phyloP scores from a whole-genome alignment of 768 basidiomycete genomes.

The Hysterangium stoloniferum region DNA sequence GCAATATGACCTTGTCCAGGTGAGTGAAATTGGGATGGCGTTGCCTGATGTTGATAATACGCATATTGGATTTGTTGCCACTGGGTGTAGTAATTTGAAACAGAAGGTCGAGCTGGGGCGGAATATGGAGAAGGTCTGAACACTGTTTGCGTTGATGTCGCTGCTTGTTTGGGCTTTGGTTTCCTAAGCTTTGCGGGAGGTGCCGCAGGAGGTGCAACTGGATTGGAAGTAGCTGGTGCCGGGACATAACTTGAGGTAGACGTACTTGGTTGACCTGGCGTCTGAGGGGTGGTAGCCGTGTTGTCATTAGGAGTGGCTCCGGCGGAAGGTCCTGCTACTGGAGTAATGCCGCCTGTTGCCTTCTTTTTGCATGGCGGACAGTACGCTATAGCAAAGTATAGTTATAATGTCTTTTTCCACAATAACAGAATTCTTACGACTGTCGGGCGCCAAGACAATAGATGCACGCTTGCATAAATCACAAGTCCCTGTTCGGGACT shows the following conservation, averaged over 20 bases:
- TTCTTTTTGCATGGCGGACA: conserved; percentile 10
- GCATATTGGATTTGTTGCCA: neutral
- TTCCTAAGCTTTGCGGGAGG: neutral
- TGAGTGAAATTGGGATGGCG: no score
- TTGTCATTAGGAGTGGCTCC: neutral
- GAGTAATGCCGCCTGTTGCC: neutral
- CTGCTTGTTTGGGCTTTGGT: neutral
- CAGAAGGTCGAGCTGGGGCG: neutral
- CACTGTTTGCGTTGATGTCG: neutral
- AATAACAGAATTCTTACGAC: neutral
- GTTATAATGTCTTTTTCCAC: neutral
- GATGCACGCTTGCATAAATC: conserved; percentile 6
- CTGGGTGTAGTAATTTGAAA: conserved; percentile 5
- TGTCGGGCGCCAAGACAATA: conserved; percentile 7
- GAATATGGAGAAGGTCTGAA: neutral
- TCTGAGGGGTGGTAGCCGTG: neutral
- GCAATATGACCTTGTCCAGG: no score
- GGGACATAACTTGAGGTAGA: no score
- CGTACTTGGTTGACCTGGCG: neutral
- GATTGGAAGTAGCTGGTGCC: neutral
- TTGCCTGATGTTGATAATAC: neutral
- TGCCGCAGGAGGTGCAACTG: neutral
- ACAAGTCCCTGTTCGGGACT: conserved; percentile 8
- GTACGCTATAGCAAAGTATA: conserved; percentile 1
- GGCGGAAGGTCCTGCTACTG: neutral